These are phyloP conservation scores for Populus nigra DNA, from an alignment of 345 rosid genomes.

Conservation along the genomic window DNA sequence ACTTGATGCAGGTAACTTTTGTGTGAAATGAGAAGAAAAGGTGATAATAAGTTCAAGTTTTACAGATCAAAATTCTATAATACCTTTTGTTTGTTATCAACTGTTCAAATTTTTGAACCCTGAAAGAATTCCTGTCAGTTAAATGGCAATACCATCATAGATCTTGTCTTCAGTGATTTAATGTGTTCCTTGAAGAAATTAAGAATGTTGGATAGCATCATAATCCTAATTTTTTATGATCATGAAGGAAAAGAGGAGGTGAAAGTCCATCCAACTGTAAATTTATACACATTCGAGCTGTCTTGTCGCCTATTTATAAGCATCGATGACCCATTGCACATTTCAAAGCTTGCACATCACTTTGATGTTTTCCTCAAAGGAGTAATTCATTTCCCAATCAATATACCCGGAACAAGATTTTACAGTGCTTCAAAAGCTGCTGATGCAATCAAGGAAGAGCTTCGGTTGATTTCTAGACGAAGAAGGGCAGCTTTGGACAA, in stretches of 20 bases:
- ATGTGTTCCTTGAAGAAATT: not conserved
- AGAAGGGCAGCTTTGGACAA: conserved; percentile 21
- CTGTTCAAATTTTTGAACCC: too few species aligned
- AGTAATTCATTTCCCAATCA: conserved; percentile 5
- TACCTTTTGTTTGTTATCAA: too few species aligned
- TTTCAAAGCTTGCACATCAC: conserved; percentile 17
- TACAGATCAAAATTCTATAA: too few species aligned
- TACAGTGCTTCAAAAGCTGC: conserved; percentile 21
- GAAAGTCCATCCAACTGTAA: conserved; percentile 17
- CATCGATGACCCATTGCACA: conserved; percentile 19
- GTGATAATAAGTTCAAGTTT: too few species aligned
- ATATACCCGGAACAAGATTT: conserved; percentile 31
- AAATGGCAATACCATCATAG: not conserved
- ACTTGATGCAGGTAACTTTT: not conserved
- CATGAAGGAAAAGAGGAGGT: conserved; percentile 26
- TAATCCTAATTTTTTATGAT: not conserved
- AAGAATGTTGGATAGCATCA: too few species aligned
- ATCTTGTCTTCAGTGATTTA: not conserved
- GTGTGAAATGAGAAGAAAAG: not conserved
- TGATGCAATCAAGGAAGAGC: conserved; percentile 20
- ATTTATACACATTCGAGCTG: conserved; percentile 29
- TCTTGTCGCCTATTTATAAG: conserved; percentile 29
- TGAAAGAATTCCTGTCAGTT: not conserved
- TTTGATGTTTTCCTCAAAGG: conserved; percentile 28
- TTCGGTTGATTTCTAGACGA: conserved; percentile 14